Evolutionary conservation across 371 early-diverging fungal genomes (phyloP), one percentile per base, ranked within the genome.

Genomic region (Synchytrium microbalum): DNA sequence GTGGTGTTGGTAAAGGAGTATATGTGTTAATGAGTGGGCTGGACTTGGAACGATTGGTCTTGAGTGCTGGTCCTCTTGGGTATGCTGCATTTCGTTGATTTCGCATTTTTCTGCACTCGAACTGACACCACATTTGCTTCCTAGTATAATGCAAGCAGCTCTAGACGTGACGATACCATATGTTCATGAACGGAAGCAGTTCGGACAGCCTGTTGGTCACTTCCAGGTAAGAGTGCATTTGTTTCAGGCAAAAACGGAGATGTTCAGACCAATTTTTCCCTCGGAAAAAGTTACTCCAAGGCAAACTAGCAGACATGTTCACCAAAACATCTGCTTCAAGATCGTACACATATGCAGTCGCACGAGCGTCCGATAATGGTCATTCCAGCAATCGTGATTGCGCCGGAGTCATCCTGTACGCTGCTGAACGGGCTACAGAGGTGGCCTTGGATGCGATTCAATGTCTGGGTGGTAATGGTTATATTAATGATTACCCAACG

Each of bases 11-110:
- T 61, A 83, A 89, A 69, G 98, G 98, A 59, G 96, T 95, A n/a
- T 96, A 97, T 74, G 95, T 97, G 2, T 79, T 96, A 58, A 97
- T 97, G 96, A 89, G 89, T 63, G 96, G 96, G 23, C 80, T 97
- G 32, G 96, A 97, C 64, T 78, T 87, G 64, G 98, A 96, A 75
- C 84, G 98, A 29, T 76, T 94, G 29, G 96, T 96, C 0, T 82
- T 97, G 3, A 84, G 93, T 28, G 96, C 89, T 58, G 96, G 96
- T n/a, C 96, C 96, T 16, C 71, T 96, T 2, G 98, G 94, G 74
- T 84, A 79, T 67, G 67, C 46, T 38, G 10, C 19, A 19, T 38
- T 38, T 38, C 46, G 19, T 27, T 5, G 58, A 2, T 25, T 51
- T 32, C 19, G 60, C 13, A 27, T 26, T 27, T 24, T 32, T 25